Conservation (phyloP, 768 basidiomycete species). For the Calvatia gigantea region DNA sequence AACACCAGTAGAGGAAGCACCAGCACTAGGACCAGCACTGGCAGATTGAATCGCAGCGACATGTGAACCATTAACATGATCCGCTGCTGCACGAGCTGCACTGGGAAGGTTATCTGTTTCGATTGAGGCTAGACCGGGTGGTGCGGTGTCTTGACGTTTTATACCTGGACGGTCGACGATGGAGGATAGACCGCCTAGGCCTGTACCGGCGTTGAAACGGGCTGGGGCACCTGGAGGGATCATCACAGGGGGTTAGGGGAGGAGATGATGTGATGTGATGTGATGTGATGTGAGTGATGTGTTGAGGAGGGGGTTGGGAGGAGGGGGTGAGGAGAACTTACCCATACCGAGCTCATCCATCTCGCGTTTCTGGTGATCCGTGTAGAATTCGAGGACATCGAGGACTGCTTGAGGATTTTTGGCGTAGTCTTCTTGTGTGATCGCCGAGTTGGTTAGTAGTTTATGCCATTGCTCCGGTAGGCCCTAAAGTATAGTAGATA, state of each 20-base stretch:
- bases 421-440: slow-evolving; percentile 97
- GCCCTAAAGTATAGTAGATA: slow-evolving; percentile 49
- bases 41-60: slow-evolving; percentile 33
- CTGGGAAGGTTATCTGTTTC: slow-evolving; percentile 39
- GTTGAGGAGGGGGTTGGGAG: background rate
- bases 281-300: slow-evolving; percentile 7
- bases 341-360: slow-evolving; percentile 51
- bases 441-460: slow-evolving; percentile 93
- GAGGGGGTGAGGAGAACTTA: slow-evolving; percentile 20
- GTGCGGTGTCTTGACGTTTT: slow-evolving; percentile 40
- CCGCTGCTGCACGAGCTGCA: slow-evolving; percentile 58
- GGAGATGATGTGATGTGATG: too few relatives aligned
- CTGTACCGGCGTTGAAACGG: slow-evolving; percentile 89
- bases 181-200: slow-evolving; percentile 66
- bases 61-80: slow-evolving; percentile 55
- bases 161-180: slow-evolving; percentile 19
- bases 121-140: slow-evolving; percentile 34
- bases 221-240: slow-evolving; percentile 51
- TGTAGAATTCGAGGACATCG: slow-evolving; percentile 98
- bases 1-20: slow-evolving; percentile 9
- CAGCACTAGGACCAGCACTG: slow-evolving; percentile 5
- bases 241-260: too few relatives aligned
- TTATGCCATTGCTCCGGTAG: slow-evolving; percentile 98
- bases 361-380: slow-evolving; percentile 96
- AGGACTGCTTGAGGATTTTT: slow-evolving; percentile 96